phyloP scores from a whole-genome alignment of 805 yeast genomes.

The Candida michaelii region DNA sequence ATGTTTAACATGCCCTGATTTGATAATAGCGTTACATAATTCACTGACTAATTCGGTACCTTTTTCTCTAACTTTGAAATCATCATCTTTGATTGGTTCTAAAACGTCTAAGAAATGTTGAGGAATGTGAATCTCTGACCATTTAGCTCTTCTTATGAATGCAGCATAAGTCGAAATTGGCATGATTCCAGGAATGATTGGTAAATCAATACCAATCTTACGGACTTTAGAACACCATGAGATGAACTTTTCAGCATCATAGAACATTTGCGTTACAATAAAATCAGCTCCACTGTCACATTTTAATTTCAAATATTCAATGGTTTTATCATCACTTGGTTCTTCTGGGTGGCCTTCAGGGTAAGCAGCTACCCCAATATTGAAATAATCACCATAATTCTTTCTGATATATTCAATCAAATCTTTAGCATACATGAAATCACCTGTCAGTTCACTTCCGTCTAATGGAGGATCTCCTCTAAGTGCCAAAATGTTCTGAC shows the following conservation, averaged over 20 bases:
- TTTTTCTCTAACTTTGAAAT: conserved; percentile 76
- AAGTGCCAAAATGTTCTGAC: conserved; percentile 90
- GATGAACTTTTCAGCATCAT: conserved; percentile 84
- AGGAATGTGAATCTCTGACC: conserved; percentile 89
- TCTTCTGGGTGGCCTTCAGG: conserved; percentile 98
- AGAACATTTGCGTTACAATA: conserved; percentile 95
- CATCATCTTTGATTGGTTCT: conserved; percentile 87
- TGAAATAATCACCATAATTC: conserved; percentile 84
- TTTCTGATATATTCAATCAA: conserved; percentile 71
- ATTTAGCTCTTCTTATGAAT: conserved; percentile 87
- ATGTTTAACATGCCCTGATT: conserved; percentile 75
- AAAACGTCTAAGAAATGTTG: conserved; percentile 63
- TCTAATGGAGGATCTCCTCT: conserved; percentile 93
- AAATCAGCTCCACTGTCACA: conserved; percentile 94
- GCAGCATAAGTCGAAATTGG: conserved; percentile 95
- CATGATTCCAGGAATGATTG: conserved; percentile 97
- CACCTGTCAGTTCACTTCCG: conserved; percentile 74
- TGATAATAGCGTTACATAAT: conserved; percentile 73
- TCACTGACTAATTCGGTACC: conserved; percentile 82
- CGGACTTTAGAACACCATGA: conserved; percentile 76
- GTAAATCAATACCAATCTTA: conserved; percentile 71
- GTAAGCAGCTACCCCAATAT: conserved; percentile 95
- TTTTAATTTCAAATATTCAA: conserved; percentile 75
- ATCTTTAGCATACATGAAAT: conserved; percentile 86
- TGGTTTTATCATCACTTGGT: conserved; percentile 44